Percentiles rank a stretch among this genome's conserved stretches.
These are phyloP conservation scores for Rhodotorula graminis DNA, from an alignment of 768 basidiomycete species.

Conservation along the genomic window DNA sequence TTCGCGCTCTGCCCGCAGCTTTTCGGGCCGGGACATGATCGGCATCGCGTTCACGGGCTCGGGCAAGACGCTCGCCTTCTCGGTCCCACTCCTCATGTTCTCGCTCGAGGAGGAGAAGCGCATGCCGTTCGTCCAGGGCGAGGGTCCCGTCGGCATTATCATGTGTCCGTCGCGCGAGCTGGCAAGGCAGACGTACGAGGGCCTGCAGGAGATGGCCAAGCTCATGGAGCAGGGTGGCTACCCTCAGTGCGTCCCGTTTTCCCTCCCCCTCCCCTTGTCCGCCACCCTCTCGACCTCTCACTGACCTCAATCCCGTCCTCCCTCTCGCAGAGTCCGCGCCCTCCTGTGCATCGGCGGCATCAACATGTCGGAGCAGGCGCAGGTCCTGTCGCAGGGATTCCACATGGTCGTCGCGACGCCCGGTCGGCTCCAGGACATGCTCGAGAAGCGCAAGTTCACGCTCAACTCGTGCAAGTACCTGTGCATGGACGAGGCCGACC, in stretches of 20 bases:
- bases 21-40: conserved; percentile 93
- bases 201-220: conserved; percentile 76
- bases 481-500: conserved; percentile 98
- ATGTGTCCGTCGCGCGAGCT: conserved; percentile 96
- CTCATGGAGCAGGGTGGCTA: conserved; percentile 77
- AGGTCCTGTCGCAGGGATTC: conserved; percentile 80
- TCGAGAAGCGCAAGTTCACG: conserved; percentile 88
- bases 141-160: conserved; percentile 94
- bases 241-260: conserved; percentile 50
- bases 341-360: conserved; percentile 96
- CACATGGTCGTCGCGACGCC: conserved; percentile 97
- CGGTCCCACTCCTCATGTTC: conserved; percentile 93
- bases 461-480: conserved; percentile 88
- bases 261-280: no score
- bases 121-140: conserved; percentile 80
- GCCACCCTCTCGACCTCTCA: no score
- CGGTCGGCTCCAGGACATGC: conserved; percentile 93
- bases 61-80: conserved; percentile 97
- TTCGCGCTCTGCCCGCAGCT: conserved; percentile 45
- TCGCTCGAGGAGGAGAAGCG: conserved; percentile 89
- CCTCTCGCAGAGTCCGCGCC: conserved; percentile 61
- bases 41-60: conserved; percentile 99
- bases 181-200: conserved; percentile 95
- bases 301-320: no score
- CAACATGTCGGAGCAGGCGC: conserved; percentile 94